phyloP scores from a whole-genome alignment of 805 yeast species.

The Tetrapisispora pingtungensis region DNA sequence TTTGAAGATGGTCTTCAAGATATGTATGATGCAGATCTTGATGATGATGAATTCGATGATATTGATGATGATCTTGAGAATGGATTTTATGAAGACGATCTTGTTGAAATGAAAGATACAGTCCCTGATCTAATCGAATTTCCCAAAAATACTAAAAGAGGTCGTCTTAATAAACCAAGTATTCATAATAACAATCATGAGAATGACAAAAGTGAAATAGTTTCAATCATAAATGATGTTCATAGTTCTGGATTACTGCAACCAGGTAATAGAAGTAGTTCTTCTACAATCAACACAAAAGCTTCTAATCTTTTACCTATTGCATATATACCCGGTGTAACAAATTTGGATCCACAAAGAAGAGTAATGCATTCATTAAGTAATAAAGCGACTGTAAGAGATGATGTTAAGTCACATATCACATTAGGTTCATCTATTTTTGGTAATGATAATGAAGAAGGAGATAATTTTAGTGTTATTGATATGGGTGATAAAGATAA shows the following conservation, averaged over 20 bases:
- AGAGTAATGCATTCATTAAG: neutral
- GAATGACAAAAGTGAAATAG: neutral
- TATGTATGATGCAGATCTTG: slow-evolving; percentile 4
- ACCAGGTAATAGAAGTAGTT: slow-evolving; percentile 30
- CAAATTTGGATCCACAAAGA: slow-evolving; percentile 20
- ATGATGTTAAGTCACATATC: slow-evolving; percentile 27
- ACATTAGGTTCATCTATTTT: slow-evolving; percentile 36
- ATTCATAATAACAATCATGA: neutral
- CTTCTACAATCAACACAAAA: slow-evolving; percentile 61
- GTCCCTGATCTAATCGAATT: neutral
- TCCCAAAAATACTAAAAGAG: neutral
- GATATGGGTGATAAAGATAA: slow-evolving; percentile 2
- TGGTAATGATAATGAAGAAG: slow-evolving; percentile 33
- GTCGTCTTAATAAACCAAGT: neutral
- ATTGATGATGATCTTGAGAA: slow-evolving; percentile 8
- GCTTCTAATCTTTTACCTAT: slow-evolving; percentile 86
- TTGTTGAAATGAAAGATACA: slow-evolving; percentile 1
- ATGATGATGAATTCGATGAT: slow-evolving; percentile 17
- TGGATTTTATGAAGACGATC: slow-evolving; percentile 1
- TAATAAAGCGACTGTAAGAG: slow-evolving; percentile 8
- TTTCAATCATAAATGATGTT: slow-evolving; percentile 18
- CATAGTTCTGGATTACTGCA: slow-evolving; percentile 13
- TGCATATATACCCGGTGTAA: slow-evolving; percentile 91
- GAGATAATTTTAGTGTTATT: slow-evolving; percentile 6
- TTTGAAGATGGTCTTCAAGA: slow-evolving; percentile 18